Percentiles rank a stretch among this genome's conserved stretches.
Evolutionary conservation across 1,139 yeast species (phyloP).

Genomic region (Hemisphaericaspora xylofermentans): DNA sequence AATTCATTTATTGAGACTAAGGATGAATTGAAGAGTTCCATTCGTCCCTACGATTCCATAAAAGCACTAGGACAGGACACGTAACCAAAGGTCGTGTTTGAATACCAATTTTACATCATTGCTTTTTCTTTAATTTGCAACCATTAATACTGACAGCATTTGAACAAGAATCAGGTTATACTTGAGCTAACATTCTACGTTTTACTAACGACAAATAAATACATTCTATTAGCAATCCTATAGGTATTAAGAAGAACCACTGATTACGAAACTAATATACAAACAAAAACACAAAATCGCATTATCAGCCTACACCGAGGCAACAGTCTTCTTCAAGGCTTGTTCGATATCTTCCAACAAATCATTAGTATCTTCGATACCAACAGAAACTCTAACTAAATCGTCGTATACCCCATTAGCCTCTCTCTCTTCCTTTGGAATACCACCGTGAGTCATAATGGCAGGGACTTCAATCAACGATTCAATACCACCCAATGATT

Average conservation of each 20-base stretch:
- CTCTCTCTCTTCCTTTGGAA: conserved; percentile 79
- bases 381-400: conserved; percentile 79
- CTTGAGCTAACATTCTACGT: too few relatives aligned
- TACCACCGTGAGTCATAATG: conserved; percentile 91
- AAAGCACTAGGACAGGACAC: too few relatives aligned
- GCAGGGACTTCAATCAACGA: conserved; percentile 88
- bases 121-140: neutral
- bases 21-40: too few relatives aligned
- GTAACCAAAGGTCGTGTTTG: too few relatives aligned
- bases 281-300: neutral
- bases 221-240: neutral
- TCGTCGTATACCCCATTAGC: conserved; percentile 80
- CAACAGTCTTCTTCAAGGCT: conserved; percentile 48
- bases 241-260: neutral
- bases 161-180: too few relatives aligned
- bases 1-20: conserved; percentile 7
- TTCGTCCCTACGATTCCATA: too few relatives aligned
- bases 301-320: conserved; percentile 6
- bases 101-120: too few relatives aligned
- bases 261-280: neutral
- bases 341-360: conserved; percentile 70
- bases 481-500: conserved; percentile 89
- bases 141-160: too few relatives aligned
- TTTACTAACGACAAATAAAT: neutral
- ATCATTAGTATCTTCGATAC: conserved; percentile 83